Evolutionary conservation across 495 filamentous ascomycete genomes (phyloP).

Genomic region (Staphylotrichum longicolle): DNA sequence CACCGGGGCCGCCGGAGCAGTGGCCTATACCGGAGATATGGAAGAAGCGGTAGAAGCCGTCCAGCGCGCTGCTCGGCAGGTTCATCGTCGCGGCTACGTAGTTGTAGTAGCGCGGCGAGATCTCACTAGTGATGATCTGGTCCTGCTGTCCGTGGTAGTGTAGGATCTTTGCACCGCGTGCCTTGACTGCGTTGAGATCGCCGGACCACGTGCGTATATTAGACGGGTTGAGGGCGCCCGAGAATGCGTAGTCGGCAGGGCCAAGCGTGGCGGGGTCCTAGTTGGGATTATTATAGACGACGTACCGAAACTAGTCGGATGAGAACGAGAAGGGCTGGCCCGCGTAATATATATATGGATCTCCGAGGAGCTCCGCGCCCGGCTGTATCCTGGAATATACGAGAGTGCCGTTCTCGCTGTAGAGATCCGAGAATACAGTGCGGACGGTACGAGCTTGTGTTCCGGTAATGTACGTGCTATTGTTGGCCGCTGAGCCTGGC

Average conservation of each 20-base stretch:
- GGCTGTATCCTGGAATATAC: conserved; percentile 51
- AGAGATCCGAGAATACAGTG: conserved; percentile 51
- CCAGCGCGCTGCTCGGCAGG: conserved; percentile 13
- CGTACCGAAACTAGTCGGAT: conserved; percentile 19
- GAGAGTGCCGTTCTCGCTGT: conserved; percentile 48
- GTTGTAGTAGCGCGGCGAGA: conserved; percentile 48
- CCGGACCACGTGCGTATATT: conserved; percentile 32
- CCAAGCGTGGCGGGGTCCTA: conserved; percentile 38
- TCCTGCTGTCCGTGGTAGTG: conserved; percentile 58
- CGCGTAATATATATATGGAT: background rate
- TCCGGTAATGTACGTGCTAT: conserved; percentile 53
- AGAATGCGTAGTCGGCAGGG: conserved; percentile 30
- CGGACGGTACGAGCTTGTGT: conserved; percentile 55
- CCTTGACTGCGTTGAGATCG: conserved; percentile 45
- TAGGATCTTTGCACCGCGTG: conserved; percentile 53
- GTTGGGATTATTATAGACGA: conserved; percentile 27
- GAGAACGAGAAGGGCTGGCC: conserved; percentile 1
- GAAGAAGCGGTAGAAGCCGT: conserved; percentile 40
- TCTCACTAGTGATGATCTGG: conserved; percentile 46
- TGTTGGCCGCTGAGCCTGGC: conserved; percentile 22
- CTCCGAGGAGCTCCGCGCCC: conserved; percentile 30
- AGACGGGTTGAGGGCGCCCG: conserved; percentile 8
- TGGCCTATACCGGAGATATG: conserved; percentile 48
- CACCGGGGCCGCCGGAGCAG: conserved; percentile 35
- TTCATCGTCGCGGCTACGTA: conserved; percentile 34